Percentiles rank a stretch among this genome's conserved stretches.
These are phyloP conservation scores for Pisolithus thermaeus DNA, from an alignment of 1,284 basidiomycete genomes.

Conservation along the genomic window DNA sequence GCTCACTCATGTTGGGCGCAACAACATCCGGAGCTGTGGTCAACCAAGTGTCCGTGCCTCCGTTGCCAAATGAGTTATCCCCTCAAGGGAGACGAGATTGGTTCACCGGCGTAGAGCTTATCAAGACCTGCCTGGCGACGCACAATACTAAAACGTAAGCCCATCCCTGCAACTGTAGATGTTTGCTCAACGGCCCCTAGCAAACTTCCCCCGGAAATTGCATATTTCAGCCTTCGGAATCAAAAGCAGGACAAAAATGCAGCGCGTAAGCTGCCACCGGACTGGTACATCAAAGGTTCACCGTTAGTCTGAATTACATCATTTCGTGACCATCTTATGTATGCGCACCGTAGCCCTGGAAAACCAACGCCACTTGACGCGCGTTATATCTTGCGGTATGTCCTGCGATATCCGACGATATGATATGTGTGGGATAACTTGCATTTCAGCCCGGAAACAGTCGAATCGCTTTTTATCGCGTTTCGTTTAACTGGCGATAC, in stretches of 20 bases:
- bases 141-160: slow-evolving; percentile 81
- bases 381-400: slow-evolving; percentile 81
- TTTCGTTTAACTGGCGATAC: slow-evolving; percentile 81
- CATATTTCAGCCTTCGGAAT: slow-evolving; percentile 60
- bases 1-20: slow-evolving; percentile 87
- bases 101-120: slow-evolving; percentile 73
- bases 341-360: slow-evolving; percentile 35
- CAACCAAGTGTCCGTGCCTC: slow-evolving; percentile 53
- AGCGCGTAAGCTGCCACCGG: slow-evolving; percentile 34
- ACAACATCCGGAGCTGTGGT: slow-evolving; percentile 56
- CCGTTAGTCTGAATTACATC: slow-evolving; percentile 32
- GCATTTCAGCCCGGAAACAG: slow-evolving; percentile 76
- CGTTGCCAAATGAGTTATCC: slow-evolving; percentile 50
- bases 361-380: slow-evolving; percentile 66
- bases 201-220: slow-evolving; percentile 81
- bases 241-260: slow-evolving; percentile 41
- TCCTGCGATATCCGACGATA: neutral
- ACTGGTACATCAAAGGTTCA: slow-evolving; percentile 88
- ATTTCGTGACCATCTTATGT: neutral
- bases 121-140: slow-evolving; percentile 86
- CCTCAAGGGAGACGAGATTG: slow-evolving; percentile 68
- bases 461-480: slow-evolving; percentile 90
- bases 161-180: slow-evolving; percentile 1
- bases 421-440: neutral
- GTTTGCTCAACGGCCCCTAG: slow-evolving; percentile 31